A percentile compares a stretch with the other conserved stretches of the same genome.
Evolutionary conservation across 108 stramenopile species (phyloP).

Genomic region (Discostella stelligeroides): DNA sequence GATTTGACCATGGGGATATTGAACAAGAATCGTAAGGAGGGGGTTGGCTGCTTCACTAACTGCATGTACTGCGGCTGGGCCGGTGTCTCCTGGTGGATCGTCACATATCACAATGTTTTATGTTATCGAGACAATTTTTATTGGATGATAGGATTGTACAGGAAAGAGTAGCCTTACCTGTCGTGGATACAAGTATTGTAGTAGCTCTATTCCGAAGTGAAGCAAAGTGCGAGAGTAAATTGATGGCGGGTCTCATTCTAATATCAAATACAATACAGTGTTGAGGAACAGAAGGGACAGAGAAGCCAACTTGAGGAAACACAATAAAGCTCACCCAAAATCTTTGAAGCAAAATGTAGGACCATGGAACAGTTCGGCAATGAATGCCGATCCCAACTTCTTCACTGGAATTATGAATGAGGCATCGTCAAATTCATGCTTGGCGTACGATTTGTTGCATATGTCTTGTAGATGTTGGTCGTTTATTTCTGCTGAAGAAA

Average conservation of each 20-base stretch:
- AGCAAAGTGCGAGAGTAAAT: conserved; percentile 69
- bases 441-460: conserved; percentile 50
- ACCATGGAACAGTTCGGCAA: conserved; percentile 92
- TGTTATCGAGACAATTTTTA: background rate
- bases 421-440: conserved; percentile 50
- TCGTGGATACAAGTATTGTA: conserved; percentile 74
- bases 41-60: conserved; percentile 67
- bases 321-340: conserved; percentile 56
- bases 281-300: too few relatives aligned
- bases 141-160: background rate
- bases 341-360: conserved; percentile 95
- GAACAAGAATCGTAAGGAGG: conserved; percentile 68
- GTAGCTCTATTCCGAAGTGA: conserved; percentile 49
- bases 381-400: conserved; percentile 44
- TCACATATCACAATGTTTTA: background rate
- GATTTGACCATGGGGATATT: conserved; percentile 88
- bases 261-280: too few relatives aligned
- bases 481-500: conserved; percentile 54
- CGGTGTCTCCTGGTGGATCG: conserved; percentile 82
- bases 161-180: conserved; percentile 15
- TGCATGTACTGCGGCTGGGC: conserved; percentile 90
- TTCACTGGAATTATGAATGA: conserved; percentile 44
- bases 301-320: too few relatives aligned
- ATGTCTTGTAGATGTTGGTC: conserved; percentile 46
- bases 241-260: conserved; percentile 66